A percentile compares a stretch with the other conserved stretches of the same genome.
Conservation (phyloP, 2,329 filamentous ascomycete species). For the Tolypocladium nubicola region DNA sequence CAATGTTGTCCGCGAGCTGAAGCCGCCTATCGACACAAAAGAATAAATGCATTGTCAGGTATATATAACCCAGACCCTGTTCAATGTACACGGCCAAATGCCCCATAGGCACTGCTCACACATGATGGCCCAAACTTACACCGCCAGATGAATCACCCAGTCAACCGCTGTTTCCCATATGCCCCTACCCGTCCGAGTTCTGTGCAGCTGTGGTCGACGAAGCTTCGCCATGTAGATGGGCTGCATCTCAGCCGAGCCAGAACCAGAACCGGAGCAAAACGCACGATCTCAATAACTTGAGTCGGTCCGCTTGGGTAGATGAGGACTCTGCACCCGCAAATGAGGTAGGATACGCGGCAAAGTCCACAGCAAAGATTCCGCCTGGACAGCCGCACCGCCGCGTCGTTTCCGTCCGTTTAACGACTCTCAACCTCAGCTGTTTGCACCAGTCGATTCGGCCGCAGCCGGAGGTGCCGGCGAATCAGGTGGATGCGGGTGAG, state of each 20-base stretch:
- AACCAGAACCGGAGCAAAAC: background rate
- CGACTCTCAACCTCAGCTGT: conserved; percentile 9
- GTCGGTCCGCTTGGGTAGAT: background rate
- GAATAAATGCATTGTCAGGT: conserved; percentile 4
- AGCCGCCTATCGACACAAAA: background rate
- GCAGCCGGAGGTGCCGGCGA: conserved; percentile 22
- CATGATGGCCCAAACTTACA: background rate
- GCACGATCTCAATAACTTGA: background rate
- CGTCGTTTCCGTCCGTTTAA: background rate
- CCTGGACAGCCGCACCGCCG: background rate
- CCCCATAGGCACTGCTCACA: background rate
- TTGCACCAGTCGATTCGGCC: conserved; percentile 14
- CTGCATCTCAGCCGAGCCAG: background rate
- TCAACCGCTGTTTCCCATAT: background rate
- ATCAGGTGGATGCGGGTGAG: conserved; percentile 19
- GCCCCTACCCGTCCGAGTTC: background rate
- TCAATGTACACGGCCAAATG: conserved; percentile 2
- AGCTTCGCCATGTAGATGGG: background rate
- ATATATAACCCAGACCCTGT: background rate
- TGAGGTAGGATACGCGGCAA: background rate
- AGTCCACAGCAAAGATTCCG: background rate
- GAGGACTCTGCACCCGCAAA: background rate
- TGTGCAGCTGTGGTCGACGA: too few relatives aligned
- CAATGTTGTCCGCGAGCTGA: background rate
- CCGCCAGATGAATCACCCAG: background rate